These are phyloP conservation scores for Coffea eugenioides DNA, from an alignment of 257 asterid genomes.

Conservation along the genomic window DNA sequence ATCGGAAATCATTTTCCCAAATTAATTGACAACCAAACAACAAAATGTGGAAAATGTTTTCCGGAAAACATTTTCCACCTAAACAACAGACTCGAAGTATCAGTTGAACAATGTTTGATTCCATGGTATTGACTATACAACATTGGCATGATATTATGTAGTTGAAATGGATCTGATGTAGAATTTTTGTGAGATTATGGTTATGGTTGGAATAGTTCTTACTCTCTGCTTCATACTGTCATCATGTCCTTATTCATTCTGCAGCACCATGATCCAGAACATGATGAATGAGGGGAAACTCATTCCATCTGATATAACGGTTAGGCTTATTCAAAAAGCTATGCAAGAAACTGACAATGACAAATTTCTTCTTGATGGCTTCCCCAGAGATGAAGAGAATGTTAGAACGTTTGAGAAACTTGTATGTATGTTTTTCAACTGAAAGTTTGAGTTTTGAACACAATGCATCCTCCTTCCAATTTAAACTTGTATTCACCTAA, in stretches of 20 bases:
- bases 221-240: neutral
- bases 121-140: neutral
- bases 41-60: no score
- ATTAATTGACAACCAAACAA: no score
- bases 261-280: constrained; percentile 70
- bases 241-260: neutral
- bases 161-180: neutral
- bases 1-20: no score
- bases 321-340: constrained; percentile 71
- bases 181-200: neutral
- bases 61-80: no score
- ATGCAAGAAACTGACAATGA: constrained; percentile 64
- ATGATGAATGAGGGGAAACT: constrained; percentile 83
- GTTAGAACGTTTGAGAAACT: constrained; percentile 72
- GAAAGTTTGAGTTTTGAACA: neutral
- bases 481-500: neutral
- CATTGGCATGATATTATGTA: neutral
- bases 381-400: constrained; percentile 93
- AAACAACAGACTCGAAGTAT: no score
- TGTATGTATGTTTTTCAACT: constrained; percentile 36
- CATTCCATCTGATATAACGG: constrained; percentile 85
- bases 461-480: neutral
- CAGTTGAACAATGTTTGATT: neutral
- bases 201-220: neutral
- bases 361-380: constrained; percentile 88